Conservation (phyloP, 2,329 filamentous ascomycete species). For the Beauveria asiatica region DNA sequence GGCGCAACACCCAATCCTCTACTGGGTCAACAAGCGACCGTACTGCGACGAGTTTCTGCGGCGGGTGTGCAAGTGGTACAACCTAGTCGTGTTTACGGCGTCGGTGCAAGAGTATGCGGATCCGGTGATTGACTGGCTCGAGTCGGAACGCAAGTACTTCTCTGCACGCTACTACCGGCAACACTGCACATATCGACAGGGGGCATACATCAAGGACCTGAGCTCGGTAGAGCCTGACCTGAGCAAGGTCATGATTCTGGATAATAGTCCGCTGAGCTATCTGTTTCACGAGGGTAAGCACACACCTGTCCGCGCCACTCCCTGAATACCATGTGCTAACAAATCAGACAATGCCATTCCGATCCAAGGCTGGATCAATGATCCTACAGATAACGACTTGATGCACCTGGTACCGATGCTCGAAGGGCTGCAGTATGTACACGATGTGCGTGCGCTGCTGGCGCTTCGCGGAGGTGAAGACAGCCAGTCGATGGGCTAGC, state of each 20-base stretch:
- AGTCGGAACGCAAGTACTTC: slow-evolving; percentile 95
- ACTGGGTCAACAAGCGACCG: slow-evolving; percentile 97
- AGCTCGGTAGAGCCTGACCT: slow-evolving; percentile 93
- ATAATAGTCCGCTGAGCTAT: slow-evolving; percentile 97
- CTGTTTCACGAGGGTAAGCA: slow-evolving; percentile 89
- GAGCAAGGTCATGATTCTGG: slow-evolving; percentile 97
- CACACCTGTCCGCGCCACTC: background rate
- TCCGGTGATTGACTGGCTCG: slow-evolving; percentile 97
- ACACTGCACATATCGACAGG: slow-evolving; percentile 91
- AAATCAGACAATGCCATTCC: slow-evolving; percentile 88
- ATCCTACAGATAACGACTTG: slow-evolving; percentile 93
- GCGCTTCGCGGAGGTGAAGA: slow-evolving; percentile 82
- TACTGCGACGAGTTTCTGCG: slow-evolving; percentile 95
- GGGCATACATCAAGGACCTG: slow-evolving; percentile 96
- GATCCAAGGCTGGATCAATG: slow-evolving; percentile 98
- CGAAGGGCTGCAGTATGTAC: slow-evolving; percentile 92
- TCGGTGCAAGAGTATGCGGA: slow-evolving; percentile 98
- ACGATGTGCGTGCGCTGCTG: slow-evolving; percentile 85
- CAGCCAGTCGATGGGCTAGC: slow-evolving; percentile 45
- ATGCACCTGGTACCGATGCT: slow-evolving; percentile 86
- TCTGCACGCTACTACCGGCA: slow-evolving; percentile 89
- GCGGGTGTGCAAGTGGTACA: slow-evolving; percentile 94
- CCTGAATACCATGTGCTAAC: background rate
- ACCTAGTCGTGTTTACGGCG: slow-evolving; percentile 90
- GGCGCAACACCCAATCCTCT: slow-evolving; percentile 90